These are phyloP conservation scores for Rauvolfia tetraphylla DNA, from an alignment of 257 asterid genomes.

Conservation along the genomic window DNA sequence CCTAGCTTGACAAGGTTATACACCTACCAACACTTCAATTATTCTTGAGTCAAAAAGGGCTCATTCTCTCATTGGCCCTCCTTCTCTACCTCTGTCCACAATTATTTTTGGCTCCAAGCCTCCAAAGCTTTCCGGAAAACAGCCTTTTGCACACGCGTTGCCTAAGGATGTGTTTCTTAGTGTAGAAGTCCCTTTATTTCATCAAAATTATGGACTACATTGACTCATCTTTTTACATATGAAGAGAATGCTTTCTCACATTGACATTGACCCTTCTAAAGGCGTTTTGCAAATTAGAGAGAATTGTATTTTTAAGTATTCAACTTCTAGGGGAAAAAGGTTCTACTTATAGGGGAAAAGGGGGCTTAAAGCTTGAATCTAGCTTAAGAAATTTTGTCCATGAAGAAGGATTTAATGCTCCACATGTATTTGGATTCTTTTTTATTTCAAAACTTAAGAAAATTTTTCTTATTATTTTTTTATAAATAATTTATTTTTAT, in stretches of 20 bases:
- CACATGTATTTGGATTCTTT: too few relatives aligned
- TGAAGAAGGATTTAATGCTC: too few relatives aligned
- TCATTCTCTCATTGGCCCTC: neutral
- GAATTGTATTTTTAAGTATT: neutral
- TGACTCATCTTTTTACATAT: neutral
- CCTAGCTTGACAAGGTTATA: conserved; percentile 1
- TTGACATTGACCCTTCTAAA: neutral
- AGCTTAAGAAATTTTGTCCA: too few relatives aligned
- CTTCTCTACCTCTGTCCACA: neutral
- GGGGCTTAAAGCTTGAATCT: neutral
- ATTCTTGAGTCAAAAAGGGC: neutral
- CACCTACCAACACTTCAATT: conserved; percentile 11
- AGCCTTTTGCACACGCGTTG: neutral
- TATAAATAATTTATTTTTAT: too few relatives aligned
- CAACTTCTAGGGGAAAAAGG: too few relatives aligned
- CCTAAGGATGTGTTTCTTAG: neutral
- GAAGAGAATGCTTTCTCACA: neutral
- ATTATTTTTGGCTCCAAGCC: neutral
- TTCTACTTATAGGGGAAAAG: too few relatives aligned
- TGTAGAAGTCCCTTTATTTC: neutral
- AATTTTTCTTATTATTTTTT: too few relatives aligned
- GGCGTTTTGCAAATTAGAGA: too few relatives aligned
- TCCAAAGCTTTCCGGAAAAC: neutral
- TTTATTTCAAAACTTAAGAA: too few relatives aligned
- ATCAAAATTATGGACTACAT: neutral